Base-by-base conservation (phyloP, 805 yeast genomes). In the Candida nemodendra region DNA sequence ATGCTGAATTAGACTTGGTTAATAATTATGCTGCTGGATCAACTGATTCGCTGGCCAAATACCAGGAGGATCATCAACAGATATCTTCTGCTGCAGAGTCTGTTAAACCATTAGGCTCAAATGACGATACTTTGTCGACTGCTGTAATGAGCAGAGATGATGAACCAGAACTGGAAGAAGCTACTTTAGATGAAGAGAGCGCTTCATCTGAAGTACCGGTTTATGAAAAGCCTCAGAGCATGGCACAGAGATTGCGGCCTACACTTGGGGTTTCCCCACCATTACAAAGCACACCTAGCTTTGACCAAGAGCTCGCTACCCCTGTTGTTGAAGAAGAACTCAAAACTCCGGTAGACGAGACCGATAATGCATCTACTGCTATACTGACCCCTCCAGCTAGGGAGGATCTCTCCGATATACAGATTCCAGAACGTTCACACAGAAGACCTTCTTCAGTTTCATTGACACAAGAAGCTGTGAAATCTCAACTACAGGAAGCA, bases 191-290 rank as follows among this genome's bases (percentile, higher is more conserved):
- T 13, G 41, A 33, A 11, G 33, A 19, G 6, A 32, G 39, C 12
- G 32, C 41, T 5, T 34, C 32, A n/a, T 34, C 42, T n/a, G 32
- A 41, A 5, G 25, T 40, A 18, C 23, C 40, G 14, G 34, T 27
- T 11, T 43, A 38, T 24, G 45, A 28, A 5, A 42, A 30, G 17
- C 42, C 40, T 11, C 45, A 47, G 27, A 52, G 59, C 22, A 69
- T 74, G 72, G 79, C 79, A 4, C 71, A 72, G 39, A 69, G 71
- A 35, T 44, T 74, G 15, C 66, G 78, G 36, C 64, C 74, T 4
- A 64, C 65, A 0, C 61, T 68, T 12, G 51, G 50, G 9, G 48
- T 49, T 2, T 29, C 52, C 9, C 62, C 65, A 11, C 44, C 40
- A 15, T 22, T 30, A 25, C 36, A 33, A 21, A 34, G 27, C 6